These are phyloP conservation scores for Dimargaris cristalligena DNA, from an alignment of 192 early-diverging fungal species.

Conservation along the genomic window DNA sequence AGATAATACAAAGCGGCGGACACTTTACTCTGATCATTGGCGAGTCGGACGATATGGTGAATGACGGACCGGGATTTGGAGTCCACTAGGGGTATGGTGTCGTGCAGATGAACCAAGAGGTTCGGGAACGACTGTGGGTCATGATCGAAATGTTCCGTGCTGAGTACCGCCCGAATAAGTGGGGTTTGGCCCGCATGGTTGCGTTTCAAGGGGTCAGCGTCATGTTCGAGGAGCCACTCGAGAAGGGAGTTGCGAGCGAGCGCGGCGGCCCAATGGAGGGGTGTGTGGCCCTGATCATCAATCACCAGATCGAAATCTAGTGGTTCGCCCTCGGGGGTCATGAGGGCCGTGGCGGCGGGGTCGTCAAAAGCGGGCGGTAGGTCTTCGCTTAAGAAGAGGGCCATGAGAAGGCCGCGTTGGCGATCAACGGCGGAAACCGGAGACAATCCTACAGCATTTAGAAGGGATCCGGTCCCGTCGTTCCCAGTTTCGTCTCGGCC, in stretches of 20 bases:
- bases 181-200: constrained; percentile 81
- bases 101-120: constrained; percentile 52
- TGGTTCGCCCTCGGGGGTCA: constrained; percentile 23
- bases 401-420: constrained; percentile 63
- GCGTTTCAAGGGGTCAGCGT: constrained; percentile 44
- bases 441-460: no score
- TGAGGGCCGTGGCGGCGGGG: constrained; percentile 26
- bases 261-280: constrained; percentile 92
- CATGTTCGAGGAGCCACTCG: constrained; percentile 54
- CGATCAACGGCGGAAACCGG: no score
- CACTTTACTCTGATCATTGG: constrained; percentile 49
- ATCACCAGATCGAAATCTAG: constrained; percentile 70
- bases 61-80: constrained; percentile 67
- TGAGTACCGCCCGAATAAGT: constrained; percentile 72
- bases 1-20: constrained; percentile 75
- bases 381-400: constrained; percentile 71
- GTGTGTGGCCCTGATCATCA: constrained; percentile 88
- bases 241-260: constrained; percentile 59
- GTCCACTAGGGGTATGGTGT: constrained; percentile 61
- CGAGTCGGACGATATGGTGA: constrained; percentile 71
- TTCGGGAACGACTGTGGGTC: constrained; percentile 63
- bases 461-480: no score
- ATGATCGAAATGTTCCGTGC: constrained; percentile 71
- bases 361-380: constrained; percentile 38
- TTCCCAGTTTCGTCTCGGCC: no score